phyloP scores from a whole-genome alignment of 305 asterid genomes.

The Nicotiana rustica region DNA sequence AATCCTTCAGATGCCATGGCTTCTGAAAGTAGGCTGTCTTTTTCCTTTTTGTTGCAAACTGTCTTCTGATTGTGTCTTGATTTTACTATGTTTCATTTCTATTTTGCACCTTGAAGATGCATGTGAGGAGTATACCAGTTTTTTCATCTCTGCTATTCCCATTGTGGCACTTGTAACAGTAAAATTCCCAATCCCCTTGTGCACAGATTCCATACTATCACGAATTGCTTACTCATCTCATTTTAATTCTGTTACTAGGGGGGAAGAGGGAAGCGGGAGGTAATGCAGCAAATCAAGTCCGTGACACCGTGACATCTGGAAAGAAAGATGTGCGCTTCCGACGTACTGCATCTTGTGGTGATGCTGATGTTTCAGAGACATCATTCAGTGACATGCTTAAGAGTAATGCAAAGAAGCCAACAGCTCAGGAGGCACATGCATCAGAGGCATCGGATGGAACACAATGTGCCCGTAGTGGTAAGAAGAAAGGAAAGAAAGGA shows the following conservation, averaged over 20 bases:
- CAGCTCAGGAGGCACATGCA: constrained; percentile 60
- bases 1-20: constrained; percentile 48
- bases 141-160: constrained; percentile 24
- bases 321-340: constrained; percentile 70
- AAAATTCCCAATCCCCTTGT: not conserved
- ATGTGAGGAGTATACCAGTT: not conserved
- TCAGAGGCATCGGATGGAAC: constrained; percentile 56
- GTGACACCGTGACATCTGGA: constrained; percentile 50
- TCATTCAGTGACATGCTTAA: constrained; percentile 98
- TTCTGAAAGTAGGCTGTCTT: constrained; percentile 62
- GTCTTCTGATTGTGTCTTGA: not conserved
- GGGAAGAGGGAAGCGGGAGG: constrained; percentile 56
- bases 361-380: constrained; percentile 85
- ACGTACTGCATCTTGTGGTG: constrained; percentile 75
- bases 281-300: constrained; percentile 51
- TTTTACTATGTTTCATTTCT: not conserved
- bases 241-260: constrained; percentile 35
- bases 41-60: not conserved
- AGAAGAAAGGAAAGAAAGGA: constrained; percentile 97
- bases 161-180: constrained; percentile 20
- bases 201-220: not conserved
- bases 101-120: constrained; percentile 15
- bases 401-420: constrained; percentile 74
- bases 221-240: not conserved
- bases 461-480: constrained; percentile 60